Conservation (phyloP, 1,139 yeast species). For the Blastobotrys petasosporus region DNA sequence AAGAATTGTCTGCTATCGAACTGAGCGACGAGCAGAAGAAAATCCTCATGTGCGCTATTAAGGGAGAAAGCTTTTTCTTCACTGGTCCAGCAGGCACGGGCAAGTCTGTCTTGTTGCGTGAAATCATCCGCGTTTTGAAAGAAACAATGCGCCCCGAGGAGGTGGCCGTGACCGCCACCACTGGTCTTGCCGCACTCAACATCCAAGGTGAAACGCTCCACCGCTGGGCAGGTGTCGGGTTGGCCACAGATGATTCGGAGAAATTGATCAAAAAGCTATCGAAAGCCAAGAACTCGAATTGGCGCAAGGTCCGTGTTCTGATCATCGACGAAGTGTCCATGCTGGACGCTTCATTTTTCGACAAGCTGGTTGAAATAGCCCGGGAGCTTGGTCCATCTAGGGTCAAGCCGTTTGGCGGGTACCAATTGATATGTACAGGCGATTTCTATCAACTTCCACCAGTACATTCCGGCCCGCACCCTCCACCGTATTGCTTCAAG, state of each 20-base stretch:
- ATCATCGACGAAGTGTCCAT: conserved; percentile 80
- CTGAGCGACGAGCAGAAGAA: conserved; percentile 17
- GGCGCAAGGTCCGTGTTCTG: conserved; percentile 58
- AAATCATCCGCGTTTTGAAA: conserved; percentile 40
- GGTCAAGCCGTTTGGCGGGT: conserved; percentile 71
- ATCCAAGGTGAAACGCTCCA: conserved; percentile 82
- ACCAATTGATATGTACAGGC: conserved; percentile 72
- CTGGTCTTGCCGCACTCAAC: conserved; percentile 73
- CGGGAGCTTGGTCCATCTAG: conserved; percentile 73
- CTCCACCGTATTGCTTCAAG: conserved; percentile 65
- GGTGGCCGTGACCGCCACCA: conserved; percentile 75
- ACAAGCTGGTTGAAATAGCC: conserved; percentile 74
- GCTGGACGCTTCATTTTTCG: conserved; percentile 64
- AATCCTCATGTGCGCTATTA: conserved; percentile 13
- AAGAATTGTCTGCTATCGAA: neutral
- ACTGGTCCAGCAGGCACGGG: conserved; percentile 99
- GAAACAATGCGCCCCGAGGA: conserved; percentile 36
- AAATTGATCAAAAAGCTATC: neutral
- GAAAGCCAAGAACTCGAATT: conserved; percentile 44
- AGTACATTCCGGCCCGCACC: conserved; percentile 34
- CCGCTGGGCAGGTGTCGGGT: conserved; percentile 71
- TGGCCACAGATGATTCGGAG: conserved; percentile 41
- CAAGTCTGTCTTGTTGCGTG: conserved; percentile 67
- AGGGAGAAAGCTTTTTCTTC: conserved; percentile 44
- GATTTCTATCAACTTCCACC: conserved; percentile 88